Base-by-base conservation (phyloP, 108 stramenopile species). In the Pseudonitzschia multiseries region DNA sequence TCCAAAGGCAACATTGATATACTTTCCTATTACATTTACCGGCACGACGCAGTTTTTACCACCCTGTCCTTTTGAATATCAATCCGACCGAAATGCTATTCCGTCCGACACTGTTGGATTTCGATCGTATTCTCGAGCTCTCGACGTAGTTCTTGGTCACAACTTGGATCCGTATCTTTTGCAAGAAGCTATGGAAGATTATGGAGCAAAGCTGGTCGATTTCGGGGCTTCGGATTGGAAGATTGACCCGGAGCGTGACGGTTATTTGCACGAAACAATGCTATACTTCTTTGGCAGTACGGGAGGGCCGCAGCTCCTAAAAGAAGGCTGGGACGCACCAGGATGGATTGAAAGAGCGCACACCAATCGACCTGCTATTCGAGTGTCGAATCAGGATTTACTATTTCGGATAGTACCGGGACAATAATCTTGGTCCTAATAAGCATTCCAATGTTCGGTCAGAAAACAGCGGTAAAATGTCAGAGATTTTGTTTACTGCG, bases 1-100 rank as follows among this genome's bases (percentile, higher is more conserved):
- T 6, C 31, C 17, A 18, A n/a, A 57, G 36, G 36, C 50, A 27
- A 83, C 87, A 15, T 56, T 97, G 41, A 82, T 92, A 21, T 97
- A 96, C 71, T 89, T 97, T 69, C 96, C 96, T 17, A 97, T 97
- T 40, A 97, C 96, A 22, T 97, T 95, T 79, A 74, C 73, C 15
- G 96, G 96, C 0, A 81, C 68, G 54, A 97, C 94, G 0, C 85
- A 87, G 33, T 87, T 94, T 66, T 29, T 74, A 41, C 87, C 86
- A 33, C 80, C 83, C 8, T 32, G 70, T 24, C 84, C 77, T 8
- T 78, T 80, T 63, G 64, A 59, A 72, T 67, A 21, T 48, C 66
- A n/a, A 17, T 40, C 43, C 1, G 28, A 40, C 8, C 27, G 44
- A 31, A 31, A 48, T 22, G 32, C 60, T n/a, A 78, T 90, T 29